Percentiles rank a stretch among this genome's conserved stretches.
Conservation (phyloP, 805 yeast species). For the Monosporozyma yasuniensis region DNA sequence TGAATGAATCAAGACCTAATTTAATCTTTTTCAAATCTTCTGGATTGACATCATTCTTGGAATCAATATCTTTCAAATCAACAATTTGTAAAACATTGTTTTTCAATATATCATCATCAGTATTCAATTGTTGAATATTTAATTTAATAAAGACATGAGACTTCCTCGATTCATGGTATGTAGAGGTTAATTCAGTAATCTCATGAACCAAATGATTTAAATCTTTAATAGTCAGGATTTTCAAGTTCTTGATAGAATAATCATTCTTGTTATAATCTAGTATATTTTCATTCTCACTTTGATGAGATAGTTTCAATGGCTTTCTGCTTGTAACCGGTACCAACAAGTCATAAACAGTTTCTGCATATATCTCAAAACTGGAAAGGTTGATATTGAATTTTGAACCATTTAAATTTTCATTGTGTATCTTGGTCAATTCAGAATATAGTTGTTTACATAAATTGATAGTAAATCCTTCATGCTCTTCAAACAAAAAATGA, state of each 20-base stretch:
- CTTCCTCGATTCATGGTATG: constrained; percentile 29
- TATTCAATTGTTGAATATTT: constrained; percentile 1
- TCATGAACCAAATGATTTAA: constrained; percentile 40
- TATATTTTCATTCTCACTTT: constrained; percentile 6
- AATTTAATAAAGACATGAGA: constrained; percentile 28
- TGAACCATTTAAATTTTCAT: not conserved
- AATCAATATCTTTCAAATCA: constrained; percentile 1
- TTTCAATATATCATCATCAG: not conserved
- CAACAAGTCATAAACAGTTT: constrained; percentile 62
- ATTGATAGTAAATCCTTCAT: constrained; percentile 63
- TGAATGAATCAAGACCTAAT: not conserved
- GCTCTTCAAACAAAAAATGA: constrained; percentile 62
- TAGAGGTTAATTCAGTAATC: not conserved
- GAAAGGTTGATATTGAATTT: constrained; percentile 64
- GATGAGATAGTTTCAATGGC: constrained; percentile 30
- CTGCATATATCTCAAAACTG: constrained; percentile 76
- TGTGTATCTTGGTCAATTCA: not conserved
- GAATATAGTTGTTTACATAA: constrained; percentile 47
- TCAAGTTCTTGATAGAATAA: constrained; percentile 2
- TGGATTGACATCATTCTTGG: not conserved
- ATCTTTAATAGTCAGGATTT: not conserved
- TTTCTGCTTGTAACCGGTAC: constrained; percentile 29
- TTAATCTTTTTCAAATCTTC: constrained; percentile 2
- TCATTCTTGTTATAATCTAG: constrained; percentile 1
- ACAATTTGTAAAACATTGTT: constrained; percentile 1